Percentiles rank a stretch among this genome's conserved stretches.
These are phyloP conservation scores for Pichia nanzhaoensis DNA, from an alignment of 805 yeast species.

Conservation along the genomic window DNA sequence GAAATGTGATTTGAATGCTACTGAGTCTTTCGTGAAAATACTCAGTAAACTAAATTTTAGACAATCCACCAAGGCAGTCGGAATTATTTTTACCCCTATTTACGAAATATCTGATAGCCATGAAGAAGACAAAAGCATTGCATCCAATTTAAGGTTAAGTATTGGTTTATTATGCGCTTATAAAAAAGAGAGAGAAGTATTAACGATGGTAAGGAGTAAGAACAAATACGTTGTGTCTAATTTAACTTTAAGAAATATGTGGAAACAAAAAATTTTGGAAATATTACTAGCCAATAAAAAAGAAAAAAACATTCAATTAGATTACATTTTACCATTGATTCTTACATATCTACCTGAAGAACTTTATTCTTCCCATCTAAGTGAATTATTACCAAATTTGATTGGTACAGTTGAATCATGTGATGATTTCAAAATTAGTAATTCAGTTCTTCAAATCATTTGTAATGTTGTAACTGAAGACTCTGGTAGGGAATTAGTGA, in stretches of 20 bases:
- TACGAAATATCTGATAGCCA: constrained; percentile 3
- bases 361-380: constrained; percentile 9
- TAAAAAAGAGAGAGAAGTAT: constrained; percentile 3
- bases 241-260: constrained; percentile 57
- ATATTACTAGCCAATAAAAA: constrained; percentile 40
- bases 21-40: constrained; percentile 4
- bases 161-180: constrained; percentile 1
- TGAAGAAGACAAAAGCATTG: not conserved
- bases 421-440: constrained; percentile 7
- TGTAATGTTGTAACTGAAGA: constrained; percentile 8
- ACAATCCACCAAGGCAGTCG: constrained; percentile 5
- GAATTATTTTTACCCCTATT: constrained; percentile 11
- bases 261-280: constrained; percentile 76
- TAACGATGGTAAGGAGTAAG: constrained; percentile 8
- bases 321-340: constrained; percentile 58
- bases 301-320: constrained; percentile 34
- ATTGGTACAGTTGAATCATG: constrained; percentile 6
- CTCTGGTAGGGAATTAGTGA: constrained; percentile 2
- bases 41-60: constrained; percentile 1
- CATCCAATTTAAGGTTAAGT: not conserved
- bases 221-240: constrained; percentile 34
- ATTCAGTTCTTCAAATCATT: constrained; percentile 8
- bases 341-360: constrained; percentile 46
- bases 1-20: constrained; percentile 11
- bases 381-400: constrained; percentile 8